Conservation (phyloP, 306 rosid genomes). For the Pueraria montana region DNA sequence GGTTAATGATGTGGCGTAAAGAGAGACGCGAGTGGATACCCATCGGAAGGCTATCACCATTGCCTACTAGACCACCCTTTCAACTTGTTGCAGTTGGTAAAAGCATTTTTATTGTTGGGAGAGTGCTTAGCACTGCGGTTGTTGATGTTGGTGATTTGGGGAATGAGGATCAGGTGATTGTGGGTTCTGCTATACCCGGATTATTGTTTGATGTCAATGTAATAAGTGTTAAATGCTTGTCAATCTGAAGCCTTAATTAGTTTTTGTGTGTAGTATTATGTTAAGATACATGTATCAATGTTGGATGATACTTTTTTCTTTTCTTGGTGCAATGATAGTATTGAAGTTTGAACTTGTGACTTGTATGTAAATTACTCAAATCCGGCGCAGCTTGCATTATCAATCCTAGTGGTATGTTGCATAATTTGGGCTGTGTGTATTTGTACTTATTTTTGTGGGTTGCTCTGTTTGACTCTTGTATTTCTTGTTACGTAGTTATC, state of each 20-base stretch:
- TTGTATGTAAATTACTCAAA: neutral
- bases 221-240: conserved; percentile 75
- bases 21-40: conserved; percentile 75
- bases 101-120: conserved; percentile 76
- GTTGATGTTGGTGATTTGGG: conserved; percentile 69
- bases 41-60: conserved; percentile 74
- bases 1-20: conserved; percentile 79
- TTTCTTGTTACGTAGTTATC: too few relatives aligned
- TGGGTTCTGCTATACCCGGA: conserved; percentile 77
- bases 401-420: too few relatives aligned
- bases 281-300: conserved; percentile 18
- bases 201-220: conserved; percentile 64
- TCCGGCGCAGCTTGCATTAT: too few relatives aligned
- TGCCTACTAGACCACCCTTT: conserved; percentile 88
- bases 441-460: too few relatives aligned
- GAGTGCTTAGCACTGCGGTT: conserved; percentile 84
- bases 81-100: conserved; percentile 77
- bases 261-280: conserved; percentile 12
- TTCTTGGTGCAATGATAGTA: neutral
- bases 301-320: neutral
- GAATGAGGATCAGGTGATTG: conserved; percentile 65
- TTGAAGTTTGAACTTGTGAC: conserved; percentile 3
- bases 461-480: too few relatives aligned
- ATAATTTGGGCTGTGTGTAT: too few relatives aligned
- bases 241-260: conserved; percentile 65